phyloP scores from a whole-genome alignment of 2,329 filamentous ascomycete species.

The Hymenoscyphus linearis region DNA sequence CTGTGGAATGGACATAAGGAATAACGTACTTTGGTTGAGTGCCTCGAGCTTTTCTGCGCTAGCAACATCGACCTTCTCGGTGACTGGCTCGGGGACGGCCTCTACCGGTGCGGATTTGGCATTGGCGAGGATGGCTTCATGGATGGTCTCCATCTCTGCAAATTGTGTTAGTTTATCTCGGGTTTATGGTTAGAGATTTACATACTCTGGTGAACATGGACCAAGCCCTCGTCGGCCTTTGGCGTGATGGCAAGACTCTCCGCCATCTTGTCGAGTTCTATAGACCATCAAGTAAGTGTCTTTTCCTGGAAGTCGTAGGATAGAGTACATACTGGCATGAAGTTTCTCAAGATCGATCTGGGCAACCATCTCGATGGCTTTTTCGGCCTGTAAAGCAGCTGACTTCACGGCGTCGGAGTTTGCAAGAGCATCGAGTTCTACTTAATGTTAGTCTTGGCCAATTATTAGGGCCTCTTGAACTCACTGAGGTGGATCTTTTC shows the following conservation, averaged over 20 bases:
- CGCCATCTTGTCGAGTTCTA: constrained; percentile 10
- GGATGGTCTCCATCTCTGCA: constrained; percentile 8
- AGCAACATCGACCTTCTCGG: not conserved
- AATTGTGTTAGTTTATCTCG: not conserved
- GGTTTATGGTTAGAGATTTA: not conserved
- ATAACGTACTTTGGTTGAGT: constrained; percentile 6
- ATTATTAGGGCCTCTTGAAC: not conserved
- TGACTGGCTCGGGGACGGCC: not conserved
- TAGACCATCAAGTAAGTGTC: not conserved
- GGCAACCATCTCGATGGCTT: not conserved
- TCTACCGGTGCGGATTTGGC: not conserved
- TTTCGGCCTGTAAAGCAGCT: not conserved
- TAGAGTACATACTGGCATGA: constrained; percentile 7
- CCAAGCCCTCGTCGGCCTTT: not conserved
- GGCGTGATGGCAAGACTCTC: constrained; percentile 3
- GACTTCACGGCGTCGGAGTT: not conserved
- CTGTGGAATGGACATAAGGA: not conserved
- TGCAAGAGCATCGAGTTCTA: constrained; percentile 7
- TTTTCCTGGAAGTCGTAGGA: too few relatives aligned
- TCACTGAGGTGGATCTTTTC: constrained; percentile 1
- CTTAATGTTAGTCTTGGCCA: not conserved
- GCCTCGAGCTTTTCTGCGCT: not conserved
- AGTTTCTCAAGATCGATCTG: constrained; percentile 4
- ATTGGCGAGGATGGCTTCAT: constrained; percentile 3
- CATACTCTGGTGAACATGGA: constrained; percentile 6